Conservation (phyloP, 2,329 filamentous ascomycete species). For the Pyrenochaeta sp. region DNA sequence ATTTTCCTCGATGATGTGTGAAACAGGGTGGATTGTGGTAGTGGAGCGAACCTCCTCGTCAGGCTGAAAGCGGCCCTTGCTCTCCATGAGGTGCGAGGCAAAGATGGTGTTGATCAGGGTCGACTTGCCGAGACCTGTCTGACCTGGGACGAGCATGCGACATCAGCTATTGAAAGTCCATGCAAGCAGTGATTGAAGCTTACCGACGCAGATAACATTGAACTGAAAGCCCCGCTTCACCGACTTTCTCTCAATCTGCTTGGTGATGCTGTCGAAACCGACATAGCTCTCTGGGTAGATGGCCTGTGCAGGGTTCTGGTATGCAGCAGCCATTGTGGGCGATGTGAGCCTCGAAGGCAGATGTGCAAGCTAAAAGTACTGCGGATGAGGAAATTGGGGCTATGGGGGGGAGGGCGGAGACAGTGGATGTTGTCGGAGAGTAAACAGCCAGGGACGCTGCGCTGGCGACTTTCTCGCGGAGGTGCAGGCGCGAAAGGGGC, state of each 20-base stretch:
- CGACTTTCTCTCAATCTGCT: conserved; percentile 99
- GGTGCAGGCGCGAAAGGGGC: conserved; percentile 52
- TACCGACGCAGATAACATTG: conserved; percentile 99
- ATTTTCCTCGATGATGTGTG: conserved; percentile 99
- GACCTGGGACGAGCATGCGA: conserved; percentile 66
- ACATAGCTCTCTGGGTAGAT: conserved; percentile 96
- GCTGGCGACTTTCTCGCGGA: conserved; percentile 49
- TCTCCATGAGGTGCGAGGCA: conserved; percentile 98
- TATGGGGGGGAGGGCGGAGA: conserved; percentile 22
- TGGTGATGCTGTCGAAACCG: conserved; percentile 99
- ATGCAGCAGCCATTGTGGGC: conserved; percentile 69
- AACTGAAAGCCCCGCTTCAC: conserved; percentile 99
- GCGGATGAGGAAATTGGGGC: conserved; percentile 17
- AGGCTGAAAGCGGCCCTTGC: conserved; percentile 91
- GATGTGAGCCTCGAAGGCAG: conserved; percentile 34
- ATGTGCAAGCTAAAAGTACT: conserved; percentile 11
- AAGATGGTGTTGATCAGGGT: conserved; percentile 99
- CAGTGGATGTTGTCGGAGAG: conserved; percentile 27
- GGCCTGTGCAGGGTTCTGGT: conserved; percentile 67
- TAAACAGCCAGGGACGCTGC: conserved; percentile 44
- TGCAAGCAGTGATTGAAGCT: conserved; percentile 53
- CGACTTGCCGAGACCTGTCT: conserved; percentile 98
- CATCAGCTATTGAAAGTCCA: conserved; percentile 10
- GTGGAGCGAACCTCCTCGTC: conserved; percentile 94
- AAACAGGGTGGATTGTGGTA: conserved; percentile 97